phyloP scores from a whole-genome alignment of 169 alveolate species.

The Plasmodium malariae region DNA sequence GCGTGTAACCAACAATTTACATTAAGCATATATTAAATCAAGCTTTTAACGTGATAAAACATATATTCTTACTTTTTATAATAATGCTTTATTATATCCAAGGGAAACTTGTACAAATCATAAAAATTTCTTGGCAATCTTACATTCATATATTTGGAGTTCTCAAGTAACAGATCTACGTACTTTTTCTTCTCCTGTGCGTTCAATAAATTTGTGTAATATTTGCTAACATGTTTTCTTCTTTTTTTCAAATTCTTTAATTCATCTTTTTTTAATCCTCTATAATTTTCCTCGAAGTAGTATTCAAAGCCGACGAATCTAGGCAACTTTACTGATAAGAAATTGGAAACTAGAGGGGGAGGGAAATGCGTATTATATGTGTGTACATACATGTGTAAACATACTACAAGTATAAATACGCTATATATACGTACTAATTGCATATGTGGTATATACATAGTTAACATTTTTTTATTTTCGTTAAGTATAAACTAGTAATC shows the following conservation, averaged over 20 bases:
- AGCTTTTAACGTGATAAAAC: too few species aligned
- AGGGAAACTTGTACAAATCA: slow-evolving; percentile 59
- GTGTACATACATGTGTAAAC: background rate
- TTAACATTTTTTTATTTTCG: too few species aligned
- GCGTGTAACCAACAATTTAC: background rate
- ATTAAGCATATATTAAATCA: background rate
- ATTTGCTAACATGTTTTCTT: slow-evolving; percentile 67
- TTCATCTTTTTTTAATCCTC: slow-evolving; percentile 54
- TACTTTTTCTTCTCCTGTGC: slow-evolving; percentile 37
- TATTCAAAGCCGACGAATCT: slow-evolving; percentile 72
- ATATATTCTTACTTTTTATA: slow-evolving; percentile 53
- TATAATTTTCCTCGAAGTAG: slow-evolving; percentile 68
- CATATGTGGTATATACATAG: too few species aligned
- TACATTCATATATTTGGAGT: slow-evolving; percentile 73
- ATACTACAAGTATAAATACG: too few species aligned
- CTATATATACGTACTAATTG: too few species aligned
- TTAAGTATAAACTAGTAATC: background rate
- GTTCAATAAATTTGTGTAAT: slow-evolving; percentile 48
- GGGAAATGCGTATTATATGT: background rate
- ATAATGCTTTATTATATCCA: slow-evolving; percentile 33
- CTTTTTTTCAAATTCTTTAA: slow-evolving; percentile 34
- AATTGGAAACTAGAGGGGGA: slow-evolving; percentile 5
- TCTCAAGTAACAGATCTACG: slow-evolving; percentile 57
- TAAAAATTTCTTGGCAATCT: slow-evolving; percentile 39
- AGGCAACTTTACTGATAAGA: slow-evolving; percentile 61